Conservation (phyloP, 2,329 filamentous ascomycete species). For the Nemania serpens region DNA sequence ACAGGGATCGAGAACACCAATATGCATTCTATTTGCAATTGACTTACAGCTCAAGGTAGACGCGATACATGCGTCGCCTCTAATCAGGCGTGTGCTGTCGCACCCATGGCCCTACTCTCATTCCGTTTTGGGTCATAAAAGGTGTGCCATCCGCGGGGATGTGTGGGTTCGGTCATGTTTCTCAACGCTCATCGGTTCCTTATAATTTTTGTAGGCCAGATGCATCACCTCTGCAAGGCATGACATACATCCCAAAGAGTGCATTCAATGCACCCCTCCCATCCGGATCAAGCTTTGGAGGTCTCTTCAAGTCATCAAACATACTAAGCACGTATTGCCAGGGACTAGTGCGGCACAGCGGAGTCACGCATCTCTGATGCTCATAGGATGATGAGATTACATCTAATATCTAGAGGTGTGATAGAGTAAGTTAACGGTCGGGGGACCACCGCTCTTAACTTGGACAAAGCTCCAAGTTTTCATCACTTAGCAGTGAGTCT, state of each 20-base stretch:
- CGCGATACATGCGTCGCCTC: constrained; percentile 12
- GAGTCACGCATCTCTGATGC: background rate
- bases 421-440: background rate
- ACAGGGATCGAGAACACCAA: background rate
- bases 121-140: constrained; percentile 15
- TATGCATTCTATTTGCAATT: constrained; percentile 17
- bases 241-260: background rate
- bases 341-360: background rate
- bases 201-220: background rate
- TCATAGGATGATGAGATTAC: background rate
- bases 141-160: constrained; percentile 6
- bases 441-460: background rate
- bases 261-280: background rate
- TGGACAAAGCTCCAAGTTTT: background rate
- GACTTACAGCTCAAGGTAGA: constrained; percentile 5
- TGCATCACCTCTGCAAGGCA: constrained; percentile 11
- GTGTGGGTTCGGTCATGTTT: constrained; percentile 1
- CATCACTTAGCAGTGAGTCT: background rate
- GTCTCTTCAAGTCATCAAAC: constrained; percentile 1
- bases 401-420: background rate
- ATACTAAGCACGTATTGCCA: background rate
- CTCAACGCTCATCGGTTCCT: background rate
- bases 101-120: constrained; percentile 3
- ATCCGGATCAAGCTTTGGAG: background rate
- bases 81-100: constrained; percentile 22